Conservation (phyloP, 306 rosid species). For the Abrus pulchellus region DNA sequence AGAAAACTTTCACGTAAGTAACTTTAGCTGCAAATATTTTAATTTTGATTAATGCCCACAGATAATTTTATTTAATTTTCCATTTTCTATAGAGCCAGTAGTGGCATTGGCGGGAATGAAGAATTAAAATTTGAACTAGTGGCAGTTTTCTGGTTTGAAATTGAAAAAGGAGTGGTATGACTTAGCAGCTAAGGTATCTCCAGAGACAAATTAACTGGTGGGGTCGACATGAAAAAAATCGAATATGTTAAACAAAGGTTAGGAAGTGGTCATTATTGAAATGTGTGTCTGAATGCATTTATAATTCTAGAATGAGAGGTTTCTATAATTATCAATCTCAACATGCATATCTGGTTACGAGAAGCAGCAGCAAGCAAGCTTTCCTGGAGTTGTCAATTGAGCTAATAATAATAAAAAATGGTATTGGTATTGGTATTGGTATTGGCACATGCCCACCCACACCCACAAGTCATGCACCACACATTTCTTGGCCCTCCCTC, state of each 20-base stretch:
- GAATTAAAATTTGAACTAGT: not conserved
- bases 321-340: slow-evolving; percentile 4
- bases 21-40: no score
- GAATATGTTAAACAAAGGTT: slow-evolving; percentile 30
- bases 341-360: slow-evolving; percentile 5
- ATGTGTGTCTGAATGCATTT: not conserved
- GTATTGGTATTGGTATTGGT: slow-evolving; percentile 12
- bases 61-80: not conserved
- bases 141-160: not conserved
- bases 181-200: slow-evolving; percentile 26
- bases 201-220: slow-evolving; percentile 17
- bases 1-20: no score
- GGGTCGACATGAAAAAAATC: slow-evolving; percentile 38
- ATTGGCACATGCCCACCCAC: slow-evolving; percentile 33
- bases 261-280: slow-evolving; percentile 33
- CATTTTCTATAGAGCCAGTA: not conserved
- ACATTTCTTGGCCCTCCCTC: slow-evolving; percentile 40
- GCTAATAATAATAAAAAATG: slow-evolving; percentile 31
- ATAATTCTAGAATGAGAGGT: not conserved
- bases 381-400: slow-evolving; percentile 33
- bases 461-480: slow-evolving; percentile 45
- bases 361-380: slow-evolving; percentile 33
- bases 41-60: no score
- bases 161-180: not conserved
- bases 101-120: not conserved